These are phyloP conservation scores for Andrographis paniculata DNA, from an alignment of 305 asterid species.

Conservation along the genomic window DNA sequence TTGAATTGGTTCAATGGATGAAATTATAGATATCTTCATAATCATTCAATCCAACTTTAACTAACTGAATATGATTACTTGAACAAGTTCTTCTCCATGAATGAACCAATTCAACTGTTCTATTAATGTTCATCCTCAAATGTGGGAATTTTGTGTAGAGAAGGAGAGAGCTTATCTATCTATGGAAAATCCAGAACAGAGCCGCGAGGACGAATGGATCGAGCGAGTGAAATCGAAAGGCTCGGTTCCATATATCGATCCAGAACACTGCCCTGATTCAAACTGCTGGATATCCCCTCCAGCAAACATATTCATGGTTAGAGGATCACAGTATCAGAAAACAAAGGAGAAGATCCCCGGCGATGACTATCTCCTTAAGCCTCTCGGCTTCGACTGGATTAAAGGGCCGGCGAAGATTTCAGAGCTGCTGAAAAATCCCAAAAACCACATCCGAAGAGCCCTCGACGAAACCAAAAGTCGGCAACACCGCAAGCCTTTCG, in stretches of 20 bases:
- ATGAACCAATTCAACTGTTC: too few species aligned
- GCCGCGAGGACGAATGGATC: neutral
- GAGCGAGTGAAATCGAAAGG: neutral
- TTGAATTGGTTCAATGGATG: too few species aligned
- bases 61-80: too few species aligned
- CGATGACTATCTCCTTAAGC: constrained; percentile 45
- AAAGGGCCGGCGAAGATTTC: constrained; percentile 44
- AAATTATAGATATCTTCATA: too few species aligned
- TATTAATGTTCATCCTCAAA: too few species aligned
- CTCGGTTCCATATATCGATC: neutral
- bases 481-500: constrained; percentile 28
- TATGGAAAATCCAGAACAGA: too few species aligned
- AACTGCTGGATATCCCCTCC: constrained; percentile 52
- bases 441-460: constrained; percentile 39
- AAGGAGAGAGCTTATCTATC: too few species aligned
- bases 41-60: too few species aligned
- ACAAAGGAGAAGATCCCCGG: constrained; percentile 45
- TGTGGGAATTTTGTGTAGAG: too few species aligned
- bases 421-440: constrained; percentile 34
- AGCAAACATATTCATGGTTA: constrained; percentile 38
- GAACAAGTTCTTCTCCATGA: too few species aligned
- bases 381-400: constrained; percentile 61
- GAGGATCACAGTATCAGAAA: constrained; percentile 50
- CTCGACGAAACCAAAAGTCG: constrained; percentile 32
- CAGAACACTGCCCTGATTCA: neutral